Evolutionary conservation across 768 basidiomycete species (phyloP).

Genomic region (Mycena venus): DNA sequence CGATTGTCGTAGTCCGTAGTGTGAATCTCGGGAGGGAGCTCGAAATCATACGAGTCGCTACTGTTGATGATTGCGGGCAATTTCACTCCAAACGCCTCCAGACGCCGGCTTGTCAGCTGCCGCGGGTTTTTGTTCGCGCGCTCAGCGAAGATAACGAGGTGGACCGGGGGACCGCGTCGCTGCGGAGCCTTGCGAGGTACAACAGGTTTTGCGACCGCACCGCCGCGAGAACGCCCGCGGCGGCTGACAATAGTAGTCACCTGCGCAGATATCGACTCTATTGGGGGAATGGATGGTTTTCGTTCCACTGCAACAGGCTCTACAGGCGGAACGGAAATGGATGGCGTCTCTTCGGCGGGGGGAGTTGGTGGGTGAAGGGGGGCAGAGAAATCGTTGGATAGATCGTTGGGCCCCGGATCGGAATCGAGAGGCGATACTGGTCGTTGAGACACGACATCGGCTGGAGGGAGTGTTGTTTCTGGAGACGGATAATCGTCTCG

Average conservation of each 20-base stretch:
- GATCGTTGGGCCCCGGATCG: background rate
- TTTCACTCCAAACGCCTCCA: slow-evolving; percentile 15
- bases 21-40: slow-evolving; percentile 8
- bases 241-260: background rate
- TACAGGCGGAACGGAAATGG: slow-evolving; percentile 6
- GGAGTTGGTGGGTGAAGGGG: background rate
- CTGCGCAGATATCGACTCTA: slow-evolving; percentile 29
- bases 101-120: slow-evolving; percentile 1
- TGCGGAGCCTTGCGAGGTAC: background rate
- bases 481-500: background rate
- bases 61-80: slow-evolving; percentile 7
- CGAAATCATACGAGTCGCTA: slow-evolving; percentile 26
- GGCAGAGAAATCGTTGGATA: background rate
- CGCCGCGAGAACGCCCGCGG: slow-evolving; percentile 16
- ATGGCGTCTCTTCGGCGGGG: background rate
- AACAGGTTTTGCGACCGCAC: background rate
- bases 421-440: slow-evolving; percentile 4
- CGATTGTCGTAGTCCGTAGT: background rate
- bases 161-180: background rate
- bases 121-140: slow-evolving; percentile 8
- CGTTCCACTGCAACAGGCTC: background rate
- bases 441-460: background rate
- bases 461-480: slow-evolving; percentile 4
- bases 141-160: background rate
- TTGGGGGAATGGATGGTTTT: slow-evolving; percentile 25